Conservation (phyloP, 1,139 yeast species). For the Lodderomyces orthopsilosis region DNA sequence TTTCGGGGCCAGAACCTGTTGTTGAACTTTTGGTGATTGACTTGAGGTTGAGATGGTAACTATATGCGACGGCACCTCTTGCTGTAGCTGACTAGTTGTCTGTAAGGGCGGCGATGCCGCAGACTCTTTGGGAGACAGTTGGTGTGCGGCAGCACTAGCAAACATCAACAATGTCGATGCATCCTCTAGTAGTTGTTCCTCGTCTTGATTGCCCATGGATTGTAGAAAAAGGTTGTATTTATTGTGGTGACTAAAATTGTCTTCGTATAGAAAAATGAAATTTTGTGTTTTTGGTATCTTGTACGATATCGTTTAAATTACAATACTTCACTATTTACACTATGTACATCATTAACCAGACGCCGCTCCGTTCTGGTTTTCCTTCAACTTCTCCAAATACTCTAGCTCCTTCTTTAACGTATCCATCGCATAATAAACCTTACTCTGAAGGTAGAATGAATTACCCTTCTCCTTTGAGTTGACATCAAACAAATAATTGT, state of each 20-base stretch:
- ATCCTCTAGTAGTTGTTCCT: constrained; percentile 51
- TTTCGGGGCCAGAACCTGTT: constrained; percentile 7
- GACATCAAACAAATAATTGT: constrained; percentile 78
- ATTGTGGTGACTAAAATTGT: too few relatives aligned
- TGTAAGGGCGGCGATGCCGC: constrained; percentile 11
- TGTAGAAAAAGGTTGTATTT: not conserved
- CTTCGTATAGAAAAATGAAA: constrained; percentile 2
- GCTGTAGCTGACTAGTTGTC: not conserved
- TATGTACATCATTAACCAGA: not conserved
- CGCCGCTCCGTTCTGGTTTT: constrained; percentile 19
- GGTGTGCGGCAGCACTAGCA: constrained; percentile 54
- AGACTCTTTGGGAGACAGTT: constrained; percentile 21
- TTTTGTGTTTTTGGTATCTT: not conserved
- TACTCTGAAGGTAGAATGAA: constrained; percentile 86
- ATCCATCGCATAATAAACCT: constrained; percentile 72
- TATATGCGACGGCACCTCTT: constrained; percentile 7
- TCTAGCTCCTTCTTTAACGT: constrained; percentile 46
- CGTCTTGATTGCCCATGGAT: constrained; percentile 18
- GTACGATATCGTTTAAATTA: not conserved
- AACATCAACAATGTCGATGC: constrained; percentile 67
- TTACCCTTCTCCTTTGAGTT: constrained; percentile 94
- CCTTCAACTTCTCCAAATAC: constrained; percentile 35
- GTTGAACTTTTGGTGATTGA: not conserved
- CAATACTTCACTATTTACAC: not conserved
- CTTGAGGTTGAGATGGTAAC: constrained; percentile 4